These are phyloP conservation scores for Wallacemonas sp. DNA, from an alignment of 208 protist genomes.

Conservation along the genomic window DNA sequence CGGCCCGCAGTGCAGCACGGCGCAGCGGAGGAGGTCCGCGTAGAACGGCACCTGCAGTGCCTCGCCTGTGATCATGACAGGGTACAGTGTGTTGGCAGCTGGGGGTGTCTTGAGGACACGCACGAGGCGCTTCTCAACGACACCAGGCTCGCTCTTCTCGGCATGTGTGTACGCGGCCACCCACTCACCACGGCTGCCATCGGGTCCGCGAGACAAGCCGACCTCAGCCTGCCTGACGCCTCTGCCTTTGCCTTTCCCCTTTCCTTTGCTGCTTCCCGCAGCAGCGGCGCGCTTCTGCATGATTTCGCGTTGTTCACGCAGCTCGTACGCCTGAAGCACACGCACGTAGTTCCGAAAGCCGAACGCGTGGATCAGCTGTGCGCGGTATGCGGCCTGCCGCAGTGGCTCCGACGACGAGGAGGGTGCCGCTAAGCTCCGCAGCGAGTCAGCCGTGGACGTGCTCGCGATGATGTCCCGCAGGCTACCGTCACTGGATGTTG, in stretches of 20 bases:
- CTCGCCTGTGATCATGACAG: slow-evolving; percentile 54
- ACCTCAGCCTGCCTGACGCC: slow-evolving; percentile 7
- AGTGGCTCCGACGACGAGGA: not conserved
- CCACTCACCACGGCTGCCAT: slow-evolving; percentile 13
- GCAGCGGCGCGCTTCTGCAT: not conserved
- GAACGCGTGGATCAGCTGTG: slow-evolving; percentile 26
- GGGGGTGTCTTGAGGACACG: slow-evolving; percentile 31
- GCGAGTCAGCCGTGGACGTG: not conserved
- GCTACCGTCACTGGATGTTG: slow-evolving; percentile 19
- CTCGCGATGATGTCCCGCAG: slow-evolving; percentile 9
- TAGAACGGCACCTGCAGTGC: slow-evolving; percentile 56
- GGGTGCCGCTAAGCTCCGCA: not conserved
- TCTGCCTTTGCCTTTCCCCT: slow-evolving; percentile 23
- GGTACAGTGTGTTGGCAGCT: slow-evolving; percentile 18
- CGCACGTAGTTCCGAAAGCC: slow-evolving; percentile 27
- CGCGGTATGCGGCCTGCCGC: slow-evolving; percentile 9
- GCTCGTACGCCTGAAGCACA: not conserved
- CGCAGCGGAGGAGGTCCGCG: slow-evolving; percentile 27
- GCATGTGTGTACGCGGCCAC: not conserved
- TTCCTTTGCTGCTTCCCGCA: slow-evolving; percentile 24
- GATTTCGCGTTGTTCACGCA: slow-evolving; percentile 3
- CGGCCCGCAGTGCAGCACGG: slow-evolving; percentile 25
- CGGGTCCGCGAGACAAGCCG: slow-evolving; percentile 2
- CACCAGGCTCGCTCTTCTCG: slow-evolving; percentile 20
- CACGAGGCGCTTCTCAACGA: slow-evolving; percentile 37